Percentiles rank a stretch among this genome's conserved stretches.
Evolutionary conservation across 257 asterid genomes (phyloP).

Genomic region (Avicennia marina): DNA sequence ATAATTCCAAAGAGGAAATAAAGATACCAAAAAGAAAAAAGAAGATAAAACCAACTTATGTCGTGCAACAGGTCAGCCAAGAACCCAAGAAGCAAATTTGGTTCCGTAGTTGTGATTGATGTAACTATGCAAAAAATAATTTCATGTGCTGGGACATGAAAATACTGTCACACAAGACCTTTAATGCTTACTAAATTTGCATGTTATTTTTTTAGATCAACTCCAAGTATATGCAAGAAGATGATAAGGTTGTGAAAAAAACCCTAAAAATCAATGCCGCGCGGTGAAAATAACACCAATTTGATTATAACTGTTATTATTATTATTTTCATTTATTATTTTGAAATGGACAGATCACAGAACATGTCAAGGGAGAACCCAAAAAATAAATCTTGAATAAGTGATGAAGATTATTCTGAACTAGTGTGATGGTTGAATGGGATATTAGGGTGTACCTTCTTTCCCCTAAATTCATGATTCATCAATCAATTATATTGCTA

Average conservation of each 20-base stretch:
- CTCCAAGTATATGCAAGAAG: neutral
- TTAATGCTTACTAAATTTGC: neutral
- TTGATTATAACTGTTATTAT: neutral
- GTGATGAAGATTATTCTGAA: neutral
- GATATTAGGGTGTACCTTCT: neutral
- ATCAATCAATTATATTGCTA: constrained; percentile 3
- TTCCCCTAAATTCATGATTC: constrained; percentile 5
- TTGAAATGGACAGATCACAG: constrained; percentile 12
- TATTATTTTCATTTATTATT: neutral
- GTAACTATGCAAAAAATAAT: neutral
- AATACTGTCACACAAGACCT: neutral
- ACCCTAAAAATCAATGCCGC: too few relatives aligned
- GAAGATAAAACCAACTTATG: too few relatives aligned
- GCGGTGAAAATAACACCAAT: too few relatives aligned
- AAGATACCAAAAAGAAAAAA: too few relatives aligned
- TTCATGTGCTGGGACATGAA: constrained; percentile 5
- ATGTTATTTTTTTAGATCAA: neutral
- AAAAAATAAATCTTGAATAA: neutral
- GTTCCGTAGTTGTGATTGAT: neutral
- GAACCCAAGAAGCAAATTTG: neutral
- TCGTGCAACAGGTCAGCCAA: too few relatives aligned
- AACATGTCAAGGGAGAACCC: constrained; percentile 13
- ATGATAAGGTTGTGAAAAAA: neutral
- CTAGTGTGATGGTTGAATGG: constrained; percentile 1
- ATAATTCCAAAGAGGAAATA: too few relatives aligned